Evolutionary conservation across 2,329 filamentous ascomycete genomes (phyloP), one percentile per base, ranked within the genome.

Genomic region (Penicillium freii): DNA sequence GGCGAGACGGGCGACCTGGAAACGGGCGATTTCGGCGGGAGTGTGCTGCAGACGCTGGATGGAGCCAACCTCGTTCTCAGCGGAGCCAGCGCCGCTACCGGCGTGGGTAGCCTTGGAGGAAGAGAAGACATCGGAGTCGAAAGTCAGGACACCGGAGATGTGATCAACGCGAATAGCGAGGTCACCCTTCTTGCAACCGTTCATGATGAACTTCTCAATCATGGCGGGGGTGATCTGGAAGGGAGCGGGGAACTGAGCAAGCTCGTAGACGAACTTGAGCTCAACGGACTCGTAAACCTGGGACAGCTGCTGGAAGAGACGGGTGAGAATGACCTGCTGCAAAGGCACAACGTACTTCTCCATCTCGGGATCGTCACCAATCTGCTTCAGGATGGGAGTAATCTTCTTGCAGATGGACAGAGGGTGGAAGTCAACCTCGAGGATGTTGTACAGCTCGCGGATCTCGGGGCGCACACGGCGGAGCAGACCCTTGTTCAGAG

Each of bases 161-260:
- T 99, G 94, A 73, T 97, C 91, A 78, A 97, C 91, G 61, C 94
- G 92, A 69, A 99, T 95, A 53, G 94, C 90, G 45, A 99, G 84
- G 69, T 99, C 94, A 56, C 94, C 94, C 85, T 99, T 99, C 87
- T 99, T 99, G 85, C 96, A 97, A 63, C 94, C 94, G 77, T 99
- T 99, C 94, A 99, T 99, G 83, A 99, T 97, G 83, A 99, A 99
- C 81, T 97, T 99, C 82, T 99, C 94, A 66, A 99, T 95, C 61
- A 91, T 96, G 65, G 88, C 87, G 53, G 90, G 87, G 62, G 85
- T 89, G 66, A 97, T 92, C 78, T 97, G 89, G 84, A 95, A 97
- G 42, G 94, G 91, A 74, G 96, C 92, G 10, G 94, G 94, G 83
- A 99, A 99, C 72, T 94, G 85, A 62, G 94, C 94, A 54, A 99